Conservation (phyloP, 1,284 basidiomycete genomes). For the Sporisorium exsertum region DNA sequence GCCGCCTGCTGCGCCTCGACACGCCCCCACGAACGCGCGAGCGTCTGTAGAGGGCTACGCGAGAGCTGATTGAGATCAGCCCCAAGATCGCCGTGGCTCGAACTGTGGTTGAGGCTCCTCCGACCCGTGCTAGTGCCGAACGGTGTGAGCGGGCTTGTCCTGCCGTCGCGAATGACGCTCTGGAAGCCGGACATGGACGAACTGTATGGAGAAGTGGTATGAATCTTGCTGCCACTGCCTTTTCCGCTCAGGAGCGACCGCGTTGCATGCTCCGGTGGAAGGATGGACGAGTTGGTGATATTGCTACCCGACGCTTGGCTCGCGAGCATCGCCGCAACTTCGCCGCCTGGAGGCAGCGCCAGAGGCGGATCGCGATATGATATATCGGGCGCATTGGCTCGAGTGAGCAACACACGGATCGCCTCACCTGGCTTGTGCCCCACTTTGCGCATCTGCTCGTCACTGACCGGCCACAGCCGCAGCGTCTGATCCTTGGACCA, state of each 20-base stretch:
- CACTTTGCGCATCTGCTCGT: slow-evolving; percentile 73
- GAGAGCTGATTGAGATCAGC: slow-evolving; percentile 31
- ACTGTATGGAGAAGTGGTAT: slow-evolving; percentile 46
- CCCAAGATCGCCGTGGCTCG: slow-evolving; percentile 42
- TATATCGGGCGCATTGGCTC: slow-evolving; percentile 67
- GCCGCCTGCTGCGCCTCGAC: slow-evolving; percentile 15
- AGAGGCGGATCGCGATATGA: slow-evolving; percentile 57
- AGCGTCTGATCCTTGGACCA: slow-evolving; percentile 96
- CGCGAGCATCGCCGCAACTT: slow-evolving; percentile 23
- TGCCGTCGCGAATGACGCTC: slow-evolving; percentile 33
- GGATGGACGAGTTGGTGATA: slow-evolving; percentile 44
- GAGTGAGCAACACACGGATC: slow-evolving; percentile 72
- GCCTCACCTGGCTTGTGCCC: slow-evolving; percentile 73
- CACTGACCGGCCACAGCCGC: slow-evolving; percentile 87
- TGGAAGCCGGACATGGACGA: slow-evolving; percentile 50
- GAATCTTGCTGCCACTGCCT: slow-evolving; percentile 46
- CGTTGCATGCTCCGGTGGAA: slow-evolving; percentile 50
- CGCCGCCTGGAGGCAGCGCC: slow-evolving; percentile 6
- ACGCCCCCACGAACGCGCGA: slow-evolving; percentile 26
- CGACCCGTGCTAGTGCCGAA: slow-evolving; percentile 31
- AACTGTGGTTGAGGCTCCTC: slow-evolving; percentile 43
- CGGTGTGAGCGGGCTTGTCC: slow-evolving; percentile 30
- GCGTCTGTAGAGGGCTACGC: slow-evolving; percentile 20
- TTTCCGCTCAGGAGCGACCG: slow-evolving; percentile 51
- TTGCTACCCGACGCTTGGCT: slow-evolving; percentile 44